Base-by-base conservation (phyloP, 176 grass and related monocot genomes). In the Carex littledalei region DNA sequence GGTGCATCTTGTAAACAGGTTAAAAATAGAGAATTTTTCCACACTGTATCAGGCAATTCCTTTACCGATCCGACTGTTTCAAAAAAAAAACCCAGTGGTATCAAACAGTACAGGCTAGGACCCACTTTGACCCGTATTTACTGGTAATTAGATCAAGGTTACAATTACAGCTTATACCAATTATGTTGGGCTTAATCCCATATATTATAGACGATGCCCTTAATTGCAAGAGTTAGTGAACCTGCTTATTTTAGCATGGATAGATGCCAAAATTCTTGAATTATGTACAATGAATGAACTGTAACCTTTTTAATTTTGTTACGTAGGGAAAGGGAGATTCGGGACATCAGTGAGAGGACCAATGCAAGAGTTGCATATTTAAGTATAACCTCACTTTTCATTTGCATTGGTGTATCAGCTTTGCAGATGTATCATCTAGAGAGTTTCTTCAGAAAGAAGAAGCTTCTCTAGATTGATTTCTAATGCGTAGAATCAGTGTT, bases 401-500 rank as follows among this genome's bases (percentile, higher is more conserved):
- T 97, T 85, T 94, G 94, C 92, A 88, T 92, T 39, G 45, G 72
- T 60, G 94, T 83, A 55, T 90, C 92, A 45, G 49, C 32, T 82
- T 53, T 92, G 85, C 90, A 90, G 80, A 41, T 92, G 80, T 75
- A 80, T 82, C 85, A 94, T 91, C 83, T 94, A 63, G 80, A 88
- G 43, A 64, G 73, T 31, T 97, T 89, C 70, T 94, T 97, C 88
- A 88, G 67, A 84, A 97, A 97, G 90, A 97, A 90, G 75, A 94
- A 94, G 77, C 83, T 94, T 47, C 84, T 97, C 73, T 97, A 89
- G 63, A 87, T 86, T 67, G 55, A 58, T 67, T 79, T 14, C 71
- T 66, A 69, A 76, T 53, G n/a, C 68, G 37, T 47, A 81, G 35
- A 78, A 60, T 50, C 14, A 56, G 65, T 35, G 31, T 34, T 78